Percentiles rank a stretch among this genome's conserved stretches.
Evolutionary conservation across 73 alveolate species (phyloP).

Genomic region (Tetrahymena elliotti): DNA sequence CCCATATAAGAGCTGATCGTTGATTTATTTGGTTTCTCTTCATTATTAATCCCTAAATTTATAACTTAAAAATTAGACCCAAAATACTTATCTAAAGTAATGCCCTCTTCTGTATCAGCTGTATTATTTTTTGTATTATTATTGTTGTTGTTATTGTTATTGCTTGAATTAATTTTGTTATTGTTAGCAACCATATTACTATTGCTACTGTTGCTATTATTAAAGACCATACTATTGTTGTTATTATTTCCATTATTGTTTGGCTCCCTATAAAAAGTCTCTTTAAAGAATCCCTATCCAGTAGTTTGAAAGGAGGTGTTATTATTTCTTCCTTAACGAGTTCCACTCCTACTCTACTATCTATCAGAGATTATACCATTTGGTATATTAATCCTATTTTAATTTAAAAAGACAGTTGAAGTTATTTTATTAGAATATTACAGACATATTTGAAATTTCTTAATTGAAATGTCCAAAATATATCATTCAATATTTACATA

Average conservation of each 20-base stretch:
- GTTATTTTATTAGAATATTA: background rate
- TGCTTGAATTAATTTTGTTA: background rate
- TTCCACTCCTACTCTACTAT: background rate
- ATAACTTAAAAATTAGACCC: background rate
- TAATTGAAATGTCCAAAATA: too few relatives aligned
- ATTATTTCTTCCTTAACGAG: background rate
- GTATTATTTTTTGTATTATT: background rate
- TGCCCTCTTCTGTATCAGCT: background rate
- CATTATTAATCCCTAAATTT: background rate
- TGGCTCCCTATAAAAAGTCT: background rate
- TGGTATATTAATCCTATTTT: background rate
- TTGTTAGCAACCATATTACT: background rate
- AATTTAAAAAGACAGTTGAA: background rate
- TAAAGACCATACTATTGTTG: background rate
- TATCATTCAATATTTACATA: background rate
- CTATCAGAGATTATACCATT: background rate
- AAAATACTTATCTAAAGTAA: background rate
- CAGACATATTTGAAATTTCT: too few relatives aligned
- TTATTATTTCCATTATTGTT: background rate
- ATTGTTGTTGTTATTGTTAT: background rate
- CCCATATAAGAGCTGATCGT: background rate
- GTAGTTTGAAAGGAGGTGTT: background rate
- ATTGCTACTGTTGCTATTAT: background rate
- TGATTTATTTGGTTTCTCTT: background rate
- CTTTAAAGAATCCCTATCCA: background rate